Evolutionary conservation across 352 stramenopile genomes (phyloP).

Genomic region (Phytophthora megakarya): DNA sequence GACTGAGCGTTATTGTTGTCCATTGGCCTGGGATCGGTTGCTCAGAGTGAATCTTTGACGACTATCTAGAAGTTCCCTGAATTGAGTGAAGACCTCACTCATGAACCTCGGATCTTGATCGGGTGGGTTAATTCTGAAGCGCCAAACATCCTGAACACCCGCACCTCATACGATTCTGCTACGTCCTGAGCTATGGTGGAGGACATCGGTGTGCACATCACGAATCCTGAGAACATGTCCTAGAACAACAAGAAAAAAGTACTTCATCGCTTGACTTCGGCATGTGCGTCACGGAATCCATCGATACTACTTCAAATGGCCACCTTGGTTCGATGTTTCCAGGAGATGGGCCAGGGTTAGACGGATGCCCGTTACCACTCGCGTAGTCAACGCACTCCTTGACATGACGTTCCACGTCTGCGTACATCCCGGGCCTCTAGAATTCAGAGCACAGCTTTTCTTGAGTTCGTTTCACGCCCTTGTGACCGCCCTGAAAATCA

Average conservation of each 20-base stretch:
- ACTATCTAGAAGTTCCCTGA: too few species aligned
- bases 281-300: not conserved
- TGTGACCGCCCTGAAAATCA: too few species aligned
- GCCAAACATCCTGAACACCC: not conserved
- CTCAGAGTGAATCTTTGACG: constrained; percentile 2
- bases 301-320: constrained; percentile 2
- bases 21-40: not conserved
- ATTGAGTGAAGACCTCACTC: too few species aligned
- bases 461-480: too few species aligned
- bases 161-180: not conserved
- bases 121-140: not conserved
- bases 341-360: not conserved
- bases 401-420: too few species aligned
- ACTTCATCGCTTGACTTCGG: not conserved
- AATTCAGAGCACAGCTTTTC: too few species aligned
- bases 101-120: not conserved
- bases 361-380: too few species aligned
- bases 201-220: constrained; percentile 1
- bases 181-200: not conserved
- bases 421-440: too few species aligned
- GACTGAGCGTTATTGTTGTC: not conserved
- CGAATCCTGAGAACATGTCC: not conserved
- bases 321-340: not conserved
- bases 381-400: too few species aligned
- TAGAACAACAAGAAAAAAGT: not conserved